Percentiles rank a stretch among this genome's conserved stretches.
These are phyloP conservation scores for Ceratobasidium sp. DNA, from an alignment of 1,284 basidiomycete species.

Conservation along the genomic window DNA sequence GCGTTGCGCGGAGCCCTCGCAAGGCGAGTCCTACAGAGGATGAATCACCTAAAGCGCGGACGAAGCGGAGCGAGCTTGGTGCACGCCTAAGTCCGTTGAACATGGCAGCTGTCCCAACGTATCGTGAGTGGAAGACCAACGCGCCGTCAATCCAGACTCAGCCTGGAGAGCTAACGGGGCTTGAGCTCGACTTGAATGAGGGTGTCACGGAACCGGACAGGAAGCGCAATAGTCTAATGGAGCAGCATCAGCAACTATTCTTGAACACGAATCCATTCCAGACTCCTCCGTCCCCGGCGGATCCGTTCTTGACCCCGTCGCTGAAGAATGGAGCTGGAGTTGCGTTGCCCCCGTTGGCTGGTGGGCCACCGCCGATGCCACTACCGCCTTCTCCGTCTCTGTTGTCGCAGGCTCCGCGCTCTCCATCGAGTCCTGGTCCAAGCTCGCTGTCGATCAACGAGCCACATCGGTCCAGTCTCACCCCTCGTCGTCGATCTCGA, in stretches of 20 bases:
- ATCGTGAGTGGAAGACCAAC: constrained; percentile 21
- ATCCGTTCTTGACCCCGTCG: constrained; percentile 11
- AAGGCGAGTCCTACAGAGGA: not conserved
- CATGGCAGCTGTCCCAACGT: constrained; percentile 22
- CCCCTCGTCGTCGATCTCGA: constrained; percentile 21
- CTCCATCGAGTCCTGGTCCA: constrained; percentile 19
- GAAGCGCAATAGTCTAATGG: constrained; percentile 38
- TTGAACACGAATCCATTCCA: constrained; percentile 36
- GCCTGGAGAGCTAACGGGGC: constrained; percentile 27
- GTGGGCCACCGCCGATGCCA: constrained; percentile 38
- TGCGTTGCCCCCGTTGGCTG: constrained; percentile 23
- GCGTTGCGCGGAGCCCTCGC: constrained; percentile 1
- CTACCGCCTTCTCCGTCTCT: constrained; percentile 5
- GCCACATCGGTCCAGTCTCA: not conserved
- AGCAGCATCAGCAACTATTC: constrained; percentile 37
- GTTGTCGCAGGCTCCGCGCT: not conserved
- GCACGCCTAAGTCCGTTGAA: constrained; percentile 13
- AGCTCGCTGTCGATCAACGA: constrained; percentile 5
- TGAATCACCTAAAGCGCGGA: constrained; percentile 7
- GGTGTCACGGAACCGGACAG: not conserved
- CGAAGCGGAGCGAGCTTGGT: not conserved
- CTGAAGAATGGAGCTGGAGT: not conserved
- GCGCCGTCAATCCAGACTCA: not conserved
- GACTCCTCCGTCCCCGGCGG: constrained; percentile 35
- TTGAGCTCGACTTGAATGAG: constrained; percentile 29